These are phyloP conservation scores for Corylus americana DNA, from an alignment of 306 rosid genomes.

Conservation along the genomic window DNA sequence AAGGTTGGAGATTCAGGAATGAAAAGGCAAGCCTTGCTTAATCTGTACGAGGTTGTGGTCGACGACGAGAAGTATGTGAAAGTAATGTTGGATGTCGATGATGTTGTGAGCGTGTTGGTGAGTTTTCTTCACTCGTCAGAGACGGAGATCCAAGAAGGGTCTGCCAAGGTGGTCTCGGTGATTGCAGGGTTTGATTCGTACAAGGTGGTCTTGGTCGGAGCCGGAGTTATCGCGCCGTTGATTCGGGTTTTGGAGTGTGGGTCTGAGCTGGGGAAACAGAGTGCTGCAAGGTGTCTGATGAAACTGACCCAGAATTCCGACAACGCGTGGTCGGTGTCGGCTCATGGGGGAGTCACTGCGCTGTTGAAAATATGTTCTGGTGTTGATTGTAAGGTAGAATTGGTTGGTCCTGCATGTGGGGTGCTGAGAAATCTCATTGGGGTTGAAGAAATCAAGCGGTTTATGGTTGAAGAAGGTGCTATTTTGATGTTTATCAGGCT, in stretches of 20 bases:
- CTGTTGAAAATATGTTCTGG: slow-evolving; percentile 61
- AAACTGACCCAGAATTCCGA: slow-evolving; percentile 77
- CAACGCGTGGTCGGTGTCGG: slow-evolving; percentile 87
- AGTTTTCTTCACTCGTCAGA: slow-evolving; percentile 61
- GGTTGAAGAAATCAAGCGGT: slow-evolving; percentile 80
- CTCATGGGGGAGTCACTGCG: slow-evolving; percentile 85
- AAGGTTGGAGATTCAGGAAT: slow-evolving; percentile 69
- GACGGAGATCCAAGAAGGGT: slow-evolving; percentile 57
- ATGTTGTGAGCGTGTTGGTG: slow-evolving; percentile 47
- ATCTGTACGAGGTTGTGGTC: slow-evolving; percentile 42
- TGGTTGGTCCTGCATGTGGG: slow-evolving; percentile 71
- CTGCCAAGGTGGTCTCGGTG: slow-evolving; percentile 54
- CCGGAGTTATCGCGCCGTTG: slow-evolving; percentile 66
- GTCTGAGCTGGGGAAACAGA: slow-evolving; percentile 51
- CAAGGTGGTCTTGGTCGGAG: slow-evolving; percentile 49
- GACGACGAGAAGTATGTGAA: slow-evolving; percentile 79
- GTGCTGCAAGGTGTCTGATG: slow-evolving; percentile 53
- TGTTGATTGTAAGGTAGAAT: slow-evolving; percentile 43
- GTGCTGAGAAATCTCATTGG: slow-evolving; percentile 66
- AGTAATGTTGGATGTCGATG: slow-evolving; percentile 55
- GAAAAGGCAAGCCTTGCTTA: slow-evolving; percentile 63
- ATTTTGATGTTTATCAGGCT: slow-evolving; percentile 54
- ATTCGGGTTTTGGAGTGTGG: slow-evolving; percentile 74
- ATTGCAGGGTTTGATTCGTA: slow-evolving; percentile 57
- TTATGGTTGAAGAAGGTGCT: slow-evolving; percentile 78